Evolutionary conservation across 179 eudicot genomes (phyloP), one percentile per base, ranked within the genome.

Genomic region (Amaranthus tricolor): DNA sequence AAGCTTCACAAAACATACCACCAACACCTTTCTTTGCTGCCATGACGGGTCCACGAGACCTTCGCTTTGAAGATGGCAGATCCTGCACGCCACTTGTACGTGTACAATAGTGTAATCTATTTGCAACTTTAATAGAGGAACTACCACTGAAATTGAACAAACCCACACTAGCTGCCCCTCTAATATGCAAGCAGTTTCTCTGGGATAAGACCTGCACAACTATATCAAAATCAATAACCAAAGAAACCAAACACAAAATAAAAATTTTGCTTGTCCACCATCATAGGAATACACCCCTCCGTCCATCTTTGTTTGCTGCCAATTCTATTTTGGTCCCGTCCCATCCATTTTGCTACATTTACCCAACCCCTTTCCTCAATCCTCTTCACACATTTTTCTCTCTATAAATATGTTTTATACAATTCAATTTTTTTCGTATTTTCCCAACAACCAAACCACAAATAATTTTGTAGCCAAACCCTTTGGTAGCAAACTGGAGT

Each of bases 41-140:
- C 97, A 93, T 93, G 57, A 91, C 88, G 40, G 98, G 98, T 70
- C 97, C 99, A 84, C 97, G 97, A 68, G 97, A 83, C 84, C 98
- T 86, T 72, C 97, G 83, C 85, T 89, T 96, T 51, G 92, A 91
- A 21, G 96, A 88, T 57, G 82, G 68, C 45, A 78, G 71, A 66
- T 75, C 82, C 24, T 78, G 91, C 54, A 65, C 81, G 5, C 61
- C 21, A 56, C 79, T 74, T 24, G 90, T 72, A 74, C 58, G 65
- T n/a, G 90, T 82, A 76, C 87, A 88, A 79, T 81, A 89, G 62
- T 59, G 71, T 55, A 86, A 73, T 57, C 73, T 78, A 76, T 71
- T 81, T 49, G 88, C 50, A 58, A 75, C 54, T 68, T 72, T 83
- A 54, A 76, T 49, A 20, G 83, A 67, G 16, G 90, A 85, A 76